A percentile compares a stretch with the other conserved stretches of the same genome.
Evolutionary conservation across 2,329 filamentous ascomycete species (phyloP).

Genomic region (Fusarium annulatum): DNA sequence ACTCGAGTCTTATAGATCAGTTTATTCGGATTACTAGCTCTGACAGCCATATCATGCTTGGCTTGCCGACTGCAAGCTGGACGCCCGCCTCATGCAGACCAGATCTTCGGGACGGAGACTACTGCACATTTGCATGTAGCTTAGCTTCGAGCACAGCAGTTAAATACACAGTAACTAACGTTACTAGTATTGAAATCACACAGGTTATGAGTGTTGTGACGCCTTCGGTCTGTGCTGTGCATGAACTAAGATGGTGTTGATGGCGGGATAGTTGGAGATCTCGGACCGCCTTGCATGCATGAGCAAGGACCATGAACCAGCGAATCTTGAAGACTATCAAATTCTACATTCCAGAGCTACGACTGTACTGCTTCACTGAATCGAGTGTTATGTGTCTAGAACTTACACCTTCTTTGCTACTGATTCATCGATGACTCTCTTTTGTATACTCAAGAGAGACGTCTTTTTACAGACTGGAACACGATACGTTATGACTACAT

Average conservation of each 20-base stretch:
- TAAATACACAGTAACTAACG: background rate
- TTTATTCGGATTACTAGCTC: background rate
- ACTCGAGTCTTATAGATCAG: background rate
- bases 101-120: background rate
- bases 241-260: constrained; percentile 4
- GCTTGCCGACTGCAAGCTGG: background rate
- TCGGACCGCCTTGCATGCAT: background rate
- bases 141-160: background rate
- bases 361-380: rapidly evolving
- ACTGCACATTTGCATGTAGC: background rate
- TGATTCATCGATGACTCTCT: background rate
- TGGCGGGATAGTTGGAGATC: background rate
- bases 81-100: background rate
- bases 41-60: background rate
- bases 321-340: background rate
- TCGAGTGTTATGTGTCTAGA: background rate
- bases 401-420: background rate
- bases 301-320: background rate
- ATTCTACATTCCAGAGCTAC: background rate
- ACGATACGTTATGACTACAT: background rate
- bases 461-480: background rate
- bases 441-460: background rate
- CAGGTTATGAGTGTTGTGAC: background rate
- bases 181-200: rapidly evolving
- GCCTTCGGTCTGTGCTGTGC: background rate